These are phyloP conservation scores for Pleurotus citrinopileatus DNA, from an alignment of 768 basidiomycete species.

Conservation along the genomic window DNA sequence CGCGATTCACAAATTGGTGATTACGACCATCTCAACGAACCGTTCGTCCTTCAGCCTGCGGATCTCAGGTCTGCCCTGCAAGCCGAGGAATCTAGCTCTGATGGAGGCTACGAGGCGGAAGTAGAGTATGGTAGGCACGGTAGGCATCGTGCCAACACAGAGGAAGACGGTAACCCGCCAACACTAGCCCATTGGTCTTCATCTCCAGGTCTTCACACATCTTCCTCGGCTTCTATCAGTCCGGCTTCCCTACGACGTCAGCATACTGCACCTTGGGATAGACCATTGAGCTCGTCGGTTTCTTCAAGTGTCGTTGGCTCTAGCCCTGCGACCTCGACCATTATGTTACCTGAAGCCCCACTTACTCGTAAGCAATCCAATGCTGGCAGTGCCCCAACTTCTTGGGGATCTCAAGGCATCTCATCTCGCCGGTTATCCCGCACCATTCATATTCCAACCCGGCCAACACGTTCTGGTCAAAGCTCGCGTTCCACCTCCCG, in stretches of 20 bases:
- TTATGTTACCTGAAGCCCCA: conserved; percentile 60
- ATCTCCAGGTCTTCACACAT: conserved; percentile 57
- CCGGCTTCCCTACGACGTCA: conserved; percentile 71
- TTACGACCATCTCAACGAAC: conserved; percentile 54
- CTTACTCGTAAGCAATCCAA: conserved; percentile 64
- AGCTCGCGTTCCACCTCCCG: conserved; percentile 94
- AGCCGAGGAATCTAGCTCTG: conserved; percentile 72
- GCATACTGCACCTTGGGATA: conserved; percentile 65
- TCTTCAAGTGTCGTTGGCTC: conserved; percentile 54
- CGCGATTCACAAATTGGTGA: conserved; percentile 59
- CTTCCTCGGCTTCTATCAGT: conserved; percentile 61
- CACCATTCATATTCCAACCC: conserved; percentile 72
- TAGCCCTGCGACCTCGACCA: conserved; percentile 58
- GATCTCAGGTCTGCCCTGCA: conserved; percentile 57
- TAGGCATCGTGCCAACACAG: conserved; percentile 73
- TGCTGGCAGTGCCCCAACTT: conserved; percentile 40
- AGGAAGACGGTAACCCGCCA: conserved; percentile 35
- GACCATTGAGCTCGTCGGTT: conserved; percentile 50
- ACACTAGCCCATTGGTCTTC: conserved; percentile 54
- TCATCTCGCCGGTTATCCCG: conserved; percentile 82
- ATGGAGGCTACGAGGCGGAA: conserved; percentile 84
- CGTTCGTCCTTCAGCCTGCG: conserved; percentile 55
- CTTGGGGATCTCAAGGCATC: conserved; percentile 54
- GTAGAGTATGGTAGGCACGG: conserved; percentile 60
- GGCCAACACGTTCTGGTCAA: conserved; percentile 66